Evolutionary conservation across 345 rosid genomes (phyloP).

Genomic region (Carallia brachiata): DNA sequence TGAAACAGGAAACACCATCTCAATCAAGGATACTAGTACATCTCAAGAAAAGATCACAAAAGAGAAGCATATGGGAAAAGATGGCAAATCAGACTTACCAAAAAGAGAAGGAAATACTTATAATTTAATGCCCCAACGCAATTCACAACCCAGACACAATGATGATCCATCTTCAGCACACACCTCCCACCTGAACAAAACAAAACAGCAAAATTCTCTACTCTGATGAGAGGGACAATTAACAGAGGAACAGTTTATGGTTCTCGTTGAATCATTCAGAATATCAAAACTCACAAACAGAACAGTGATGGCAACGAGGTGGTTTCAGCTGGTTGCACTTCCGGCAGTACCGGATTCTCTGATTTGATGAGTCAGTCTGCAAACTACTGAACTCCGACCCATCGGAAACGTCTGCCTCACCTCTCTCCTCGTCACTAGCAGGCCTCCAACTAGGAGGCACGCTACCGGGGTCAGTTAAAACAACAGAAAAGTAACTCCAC

Average conservation of each 20-base stretch:
- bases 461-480: conserved; percentile 86
- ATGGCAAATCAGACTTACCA: conserved; percentile 54
- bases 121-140: conserved; percentile 95
- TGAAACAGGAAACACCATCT: background rate
- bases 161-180: conserved; percentile 95
- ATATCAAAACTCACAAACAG: conserved; percentile 71
- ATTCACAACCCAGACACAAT: conserved; percentile 99
- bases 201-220: conserved; percentile 22
- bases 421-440: conserved; percentile 68
- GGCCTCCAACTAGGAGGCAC: conserved; percentile 94
- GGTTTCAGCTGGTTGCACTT: conserved; percentile 91
- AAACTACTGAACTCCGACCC: conserved; percentile 52
- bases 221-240: conserved; percentile 1
- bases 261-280: background rate
- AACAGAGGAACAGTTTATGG: background rate
- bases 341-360: conserved; percentile 72
- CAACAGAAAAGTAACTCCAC: conserved; percentile 97
- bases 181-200: conserved; percentile 76
- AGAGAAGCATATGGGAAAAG: background rate
- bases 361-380: conserved; percentile 58
- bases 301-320: conserved; percentile 94
- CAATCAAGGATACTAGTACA: background rate
- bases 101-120: conserved; percentile 89
- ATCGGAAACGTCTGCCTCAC: conserved; percentile 73
- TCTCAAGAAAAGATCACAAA: background rate